Evolutionary conservation across 371 early-diverging fungal genomes (phyloP).

Genomic region (Mortierella sp.): DNA sequence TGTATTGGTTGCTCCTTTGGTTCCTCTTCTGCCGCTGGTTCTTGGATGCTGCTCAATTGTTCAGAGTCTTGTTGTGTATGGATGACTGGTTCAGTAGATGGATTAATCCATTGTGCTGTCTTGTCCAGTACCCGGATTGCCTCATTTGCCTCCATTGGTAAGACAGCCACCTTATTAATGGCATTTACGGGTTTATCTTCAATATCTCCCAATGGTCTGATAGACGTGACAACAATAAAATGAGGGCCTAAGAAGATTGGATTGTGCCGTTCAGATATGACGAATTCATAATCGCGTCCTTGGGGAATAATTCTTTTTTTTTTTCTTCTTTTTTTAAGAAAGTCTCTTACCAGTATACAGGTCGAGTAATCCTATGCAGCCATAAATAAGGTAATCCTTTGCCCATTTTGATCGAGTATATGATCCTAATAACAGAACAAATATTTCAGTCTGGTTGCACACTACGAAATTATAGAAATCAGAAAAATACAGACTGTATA

Average conservation of each 20-base stretch:
- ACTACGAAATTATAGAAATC: too few relatives aligned
- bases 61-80: conserved; percentile 9
- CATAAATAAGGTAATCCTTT: conserved; percentile 45
- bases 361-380: conserved; percentile 48
- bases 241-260: conserved; percentile 41
- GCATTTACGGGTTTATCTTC: conserved; percentile 61
- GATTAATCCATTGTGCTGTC: conserved; percentile 25
- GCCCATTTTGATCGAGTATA: conserved; percentile 29
- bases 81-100: background rate
- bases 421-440: conserved; percentile 18
- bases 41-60: background rate
- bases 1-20: background rate
- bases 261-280: background rate
- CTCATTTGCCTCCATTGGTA: conserved; percentile 55
- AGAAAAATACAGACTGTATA: too few relatives aligned
- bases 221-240: conserved; percentile 60
- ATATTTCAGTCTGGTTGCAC: background rate
- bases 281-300: too few relatives aligned
- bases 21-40: background rate
- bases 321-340: too few relatives aligned
- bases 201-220: conserved; percentile 61
- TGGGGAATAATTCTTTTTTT: too few relatives aligned
- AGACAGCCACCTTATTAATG: conserved; percentile 61
- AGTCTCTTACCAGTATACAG: conserved; percentile 38
- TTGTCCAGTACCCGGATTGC: conserved; percentile 33